phyloP scores from a whole-genome alignment of 2,329 filamentous ascomycete species.

The Chaetomium globosum region DNA sequence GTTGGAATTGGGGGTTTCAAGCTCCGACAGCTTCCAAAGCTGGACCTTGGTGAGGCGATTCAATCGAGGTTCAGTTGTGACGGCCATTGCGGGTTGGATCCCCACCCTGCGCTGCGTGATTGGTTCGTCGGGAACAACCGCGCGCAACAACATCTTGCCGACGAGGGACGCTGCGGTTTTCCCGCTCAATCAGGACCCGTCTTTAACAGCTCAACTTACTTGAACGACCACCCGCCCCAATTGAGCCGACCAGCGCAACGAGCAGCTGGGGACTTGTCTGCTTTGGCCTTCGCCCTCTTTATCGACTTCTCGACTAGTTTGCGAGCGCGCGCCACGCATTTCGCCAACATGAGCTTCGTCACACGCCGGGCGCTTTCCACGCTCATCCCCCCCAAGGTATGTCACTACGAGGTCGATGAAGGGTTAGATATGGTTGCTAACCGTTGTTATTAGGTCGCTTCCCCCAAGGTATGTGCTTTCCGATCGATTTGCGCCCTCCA shows the following conservation, averaged over 20 bases:
- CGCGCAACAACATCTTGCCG: slow-evolving; percentile 41
- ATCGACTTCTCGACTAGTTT: slow-evolving; percentile 33
- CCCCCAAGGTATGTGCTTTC: slow-evolving; percentile 71
- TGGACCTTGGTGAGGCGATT: slow-evolving; percentile 22
- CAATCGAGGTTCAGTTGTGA: slow-evolving; percentile 21
- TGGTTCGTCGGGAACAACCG: slow-evolving; percentile 42
- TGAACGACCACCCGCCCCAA: slow-evolving; percentile 30
- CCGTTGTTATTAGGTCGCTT: slow-evolving; percentile 64
- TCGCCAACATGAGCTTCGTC: slow-evolving; percentile 85
- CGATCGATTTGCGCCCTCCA: slow-evolving; percentile 3
- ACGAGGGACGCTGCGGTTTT: slow-evolving; percentile 32
- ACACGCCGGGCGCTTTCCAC: slow-evolving; percentile 91
- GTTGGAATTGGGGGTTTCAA: background rate
- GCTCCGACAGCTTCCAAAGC: slow-evolving; percentile 7
- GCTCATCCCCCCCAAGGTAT: slow-evolving; percentile 98
- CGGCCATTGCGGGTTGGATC: slow-evolving; percentile 12
- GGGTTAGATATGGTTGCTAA: slow-evolving; percentile 22
- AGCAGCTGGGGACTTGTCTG: slow-evolving; percentile 30
- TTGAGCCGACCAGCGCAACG: slow-evolving; percentile 31
- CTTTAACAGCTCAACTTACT: slow-evolving; percentile 38
- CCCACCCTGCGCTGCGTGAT: slow-evolving; percentile 25
- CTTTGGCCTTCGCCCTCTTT: slow-evolving; percentile 36
- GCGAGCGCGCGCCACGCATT: slow-evolving; percentile 29
- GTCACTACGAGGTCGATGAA: slow-evolving; percentile 34
- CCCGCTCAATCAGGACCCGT: slow-evolving; percentile 27